Evolutionary conservation across 129 eudicot genomes (phyloP), one percentile per base, ranked within the genome.

Genomic region (Pulicaria dysenterica): DNA sequence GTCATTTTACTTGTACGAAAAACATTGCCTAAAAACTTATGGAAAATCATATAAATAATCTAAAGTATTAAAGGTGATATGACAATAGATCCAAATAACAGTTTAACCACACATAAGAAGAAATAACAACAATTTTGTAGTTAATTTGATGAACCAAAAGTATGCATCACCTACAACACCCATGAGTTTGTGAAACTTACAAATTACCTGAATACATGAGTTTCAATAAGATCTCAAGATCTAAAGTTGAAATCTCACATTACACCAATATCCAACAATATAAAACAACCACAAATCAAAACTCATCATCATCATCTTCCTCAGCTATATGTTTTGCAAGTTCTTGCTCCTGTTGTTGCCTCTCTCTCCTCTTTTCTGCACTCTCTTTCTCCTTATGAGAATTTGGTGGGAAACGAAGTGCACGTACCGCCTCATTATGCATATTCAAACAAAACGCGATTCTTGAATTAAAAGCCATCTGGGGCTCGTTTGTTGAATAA

Each of bases 271-370:
- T 24, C 31, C 31, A 24, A 24, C 31, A 24, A 24, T 24, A 24
- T 24, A 24, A 24, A 24, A 24, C 31, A 24, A 24, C 31, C 31
- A 24, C 31, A 24, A 56, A 74, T 83, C 62, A 94, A 70, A 88
- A 88, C 31, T 24, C 31, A 19, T 94, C 99, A 56, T 94, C 98
- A 62, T 94, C 97, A 36, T 94, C 98, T 64, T 94, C 97, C 78
- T 94, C 97, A 1, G 99, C 96, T 37, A 94, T 94, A 70, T 87
- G 96, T 80, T 94, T 83, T 0, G 99, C 98, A 65, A 94, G 98
- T 74, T 94, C 98, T 72, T 94, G 99, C 79, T 94, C 99, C 64
- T 94, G 98, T 58, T 87, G 95, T 67, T 87, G 98, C 42, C 98
- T 82, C 83, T 94, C 98, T 58, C 97, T 90, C 81, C 98, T 90